Conservation (phyloP, 1,284 basidiomycete species). For the Puccinia hordei region DNA sequence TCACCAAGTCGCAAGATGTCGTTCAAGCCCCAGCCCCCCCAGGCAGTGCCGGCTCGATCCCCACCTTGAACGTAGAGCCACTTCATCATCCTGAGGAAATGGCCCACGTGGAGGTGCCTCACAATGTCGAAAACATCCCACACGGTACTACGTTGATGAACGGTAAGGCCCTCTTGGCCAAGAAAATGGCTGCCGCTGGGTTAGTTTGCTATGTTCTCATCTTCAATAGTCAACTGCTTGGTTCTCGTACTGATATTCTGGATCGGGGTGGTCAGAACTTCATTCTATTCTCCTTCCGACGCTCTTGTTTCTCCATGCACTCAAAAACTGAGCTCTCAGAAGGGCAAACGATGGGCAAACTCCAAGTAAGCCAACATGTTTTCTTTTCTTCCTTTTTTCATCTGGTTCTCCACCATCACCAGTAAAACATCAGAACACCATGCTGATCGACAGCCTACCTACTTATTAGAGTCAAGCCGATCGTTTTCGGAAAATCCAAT, state of each 20-base stretch:
- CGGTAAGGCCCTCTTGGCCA: slow-evolving; percentile 47
- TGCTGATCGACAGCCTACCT: background rate
- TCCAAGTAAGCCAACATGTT: slow-evolving; percentile 46
- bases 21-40: slow-evolving; percentile 1
- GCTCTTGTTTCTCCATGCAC: slow-evolving; percentile 48
- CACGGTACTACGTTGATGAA: slow-evolving; percentile 43
- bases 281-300: slow-evolving; percentile 50
- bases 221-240: background rate
- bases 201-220: slow-evolving; percentile 20
- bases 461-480: slow-evolving; percentile 33
- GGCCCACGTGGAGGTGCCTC: slow-evolving; percentile 48
- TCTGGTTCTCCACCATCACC: background rate
- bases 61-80: slow-evolving; percentile 40
- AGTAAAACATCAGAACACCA: background rate
- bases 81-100: slow-evolving; percentile 51
- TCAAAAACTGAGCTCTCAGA: slow-evolving; percentile 46
- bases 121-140: slow-evolving; percentile 50
- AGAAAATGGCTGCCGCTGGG: slow-evolving; percentile 50
- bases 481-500: slow-evolving; percentile 50
- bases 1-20: background rate
- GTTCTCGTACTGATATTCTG: background rate
- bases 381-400: background rate
- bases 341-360: slow-evolving; percentile 50
- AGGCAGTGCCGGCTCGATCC: slow-evolving; percentile 14
- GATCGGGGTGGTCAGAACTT: background rate